Base-by-base conservation (phyloP, 2,329 filamentous ascomycete species). In the Lasiodiplodia sp. region DNA sequence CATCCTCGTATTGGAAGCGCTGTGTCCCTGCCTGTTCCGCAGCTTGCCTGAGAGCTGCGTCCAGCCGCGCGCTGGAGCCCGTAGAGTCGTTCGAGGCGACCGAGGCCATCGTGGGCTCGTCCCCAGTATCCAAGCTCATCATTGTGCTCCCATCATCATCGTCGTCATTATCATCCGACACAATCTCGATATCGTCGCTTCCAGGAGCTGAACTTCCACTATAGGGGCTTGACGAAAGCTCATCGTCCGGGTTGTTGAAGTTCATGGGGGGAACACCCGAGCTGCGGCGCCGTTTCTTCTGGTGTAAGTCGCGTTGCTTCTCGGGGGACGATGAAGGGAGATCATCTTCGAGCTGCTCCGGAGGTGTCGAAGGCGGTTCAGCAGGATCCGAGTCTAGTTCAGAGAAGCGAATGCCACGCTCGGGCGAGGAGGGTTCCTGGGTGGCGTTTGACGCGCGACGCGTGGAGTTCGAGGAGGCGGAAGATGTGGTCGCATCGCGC, bases 401-500 rank as follows among this genome's bases (percentile, higher is more conserved):
- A 67, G 79, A 44, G 21, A 64, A 64, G 40, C 60, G 60, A 18
- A 64, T 47, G 70, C 69, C 11, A 71, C 74, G 23, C 40, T 69
- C 64, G 10, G 74, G 73, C 67, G 78, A 72, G 53, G 53, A 69
- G 2, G 73, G 71, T 31, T 77, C 76, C 69, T 76, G 79, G 25
- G 85, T 83, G 37, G 87, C 78, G 16, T 87, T 88, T 3, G 93
- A 96, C 65, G 90, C 88, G 71, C 92, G 87, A 73, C 93, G 85
- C 14, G 92, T 93, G 12, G 90, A 89, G 71, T 95, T 92, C 0
- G 90, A 91, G 0, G 92, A 91, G 8, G 87, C 84, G 18, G 89
- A 86, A 7, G 89, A 91, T 12, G 89, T 92, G 1, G 94, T 96
- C 23, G 93, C 93, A 77, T 97, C 94, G 75, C 94, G 93, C 77